These are phyloP conservation scores for Penicillium digitatum DNA, from an alignment of 2,329 filamentous ascomycete species.

Conservation along the genomic window DNA sequence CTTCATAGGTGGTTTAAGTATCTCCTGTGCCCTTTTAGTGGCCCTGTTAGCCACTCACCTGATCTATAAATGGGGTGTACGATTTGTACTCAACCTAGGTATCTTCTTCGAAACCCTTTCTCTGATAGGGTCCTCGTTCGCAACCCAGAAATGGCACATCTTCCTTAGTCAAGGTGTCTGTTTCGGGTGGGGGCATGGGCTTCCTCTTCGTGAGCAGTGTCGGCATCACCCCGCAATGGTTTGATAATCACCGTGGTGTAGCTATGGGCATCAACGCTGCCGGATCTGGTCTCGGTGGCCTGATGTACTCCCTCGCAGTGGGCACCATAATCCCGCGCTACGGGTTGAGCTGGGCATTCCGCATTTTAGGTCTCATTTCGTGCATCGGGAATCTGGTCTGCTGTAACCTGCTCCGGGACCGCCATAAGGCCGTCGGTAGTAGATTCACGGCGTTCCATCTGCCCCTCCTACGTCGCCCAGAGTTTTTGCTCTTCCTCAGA, in stretches of 20 bases:
- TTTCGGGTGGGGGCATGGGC: constrained; percentile 60
- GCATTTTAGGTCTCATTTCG: constrained; percentile 56
- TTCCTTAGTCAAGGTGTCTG: constrained; percentile 59
- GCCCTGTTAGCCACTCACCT: constrained; percentile 54
- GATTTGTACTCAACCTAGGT: constrained; percentile 53
- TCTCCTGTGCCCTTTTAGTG: constrained; percentile 55
- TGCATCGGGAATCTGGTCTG: constrained; percentile 53
- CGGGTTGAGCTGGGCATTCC: constrained; percentile 58
- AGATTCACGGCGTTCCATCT: constrained; percentile 53
- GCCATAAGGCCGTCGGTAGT: constrained; percentile 55
- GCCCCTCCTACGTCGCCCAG: constrained; percentile 49
- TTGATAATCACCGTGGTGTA: constrained; percentile 53
- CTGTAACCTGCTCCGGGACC: constrained; percentile 53
- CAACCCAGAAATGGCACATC: constrained; percentile 56
- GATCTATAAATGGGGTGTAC: constrained; percentile 52
- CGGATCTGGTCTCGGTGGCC: constrained; percentile 57
- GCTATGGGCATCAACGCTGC: constrained; percentile 59
- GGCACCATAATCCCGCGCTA: constrained; percentile 56
- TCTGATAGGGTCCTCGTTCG: constrained; percentile 56
- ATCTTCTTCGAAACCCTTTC: constrained; percentile 53
- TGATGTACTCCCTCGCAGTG: constrained; percentile 56
- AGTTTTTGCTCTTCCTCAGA: constrained; percentile 56
- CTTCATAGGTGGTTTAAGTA: constrained; percentile 58
- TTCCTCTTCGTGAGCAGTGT: constrained; percentile 58
- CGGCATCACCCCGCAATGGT: constrained; percentile 59